Evolutionary conservation across 2,329 filamentous ascomycete genomes (phyloP), one percentile per base, ranked within the genome.

Genomic region (Tolypocladium sp.): DNA sequence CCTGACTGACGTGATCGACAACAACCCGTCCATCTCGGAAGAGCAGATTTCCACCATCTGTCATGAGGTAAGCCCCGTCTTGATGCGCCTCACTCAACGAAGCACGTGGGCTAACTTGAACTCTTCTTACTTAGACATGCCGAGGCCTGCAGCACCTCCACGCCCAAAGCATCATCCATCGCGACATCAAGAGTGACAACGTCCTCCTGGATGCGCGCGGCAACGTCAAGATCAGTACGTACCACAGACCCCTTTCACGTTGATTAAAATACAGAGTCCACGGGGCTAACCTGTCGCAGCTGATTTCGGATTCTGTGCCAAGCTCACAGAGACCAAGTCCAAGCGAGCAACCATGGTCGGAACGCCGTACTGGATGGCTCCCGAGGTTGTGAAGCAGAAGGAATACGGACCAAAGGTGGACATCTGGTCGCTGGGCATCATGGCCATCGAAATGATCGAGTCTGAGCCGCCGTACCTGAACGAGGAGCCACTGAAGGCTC

Each of bases 361-460:
- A 64, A 99, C 94, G 40, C 94, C 94, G 20, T 99, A 97, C 81
- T 99, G 94, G 94, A 99, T 99, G 94, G 94, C 94, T 10, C 94
- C 94, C 42, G 94, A 99, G 75, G 94, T 99, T 52, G 94, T 99
- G 72, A 97, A 97, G 79, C 94, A 97, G 74, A 97, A 97, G 79
- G 93, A 97, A 75, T 99, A 99, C 70, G 94, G 93, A 44, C 90
- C 90, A 70, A 97, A 97, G 81, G 94, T 97, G 63, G 94, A 99
- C 71, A 96, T 97, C 71, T 99, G 94, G 94, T 97, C 92, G 37
- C 80, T 99, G 62, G 94, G 94, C 70, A 99, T 99, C 77, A 99
- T 97, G 94, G 93, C 94, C 30, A 97, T 99, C 69, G 94, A 99
- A 76, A 97, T 99, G 94, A 97, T 97, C 70, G 94, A 99, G 73